Base-by-base conservation (phyloP, 345 rosid species). In the Pistacia atlantica region DNA sequence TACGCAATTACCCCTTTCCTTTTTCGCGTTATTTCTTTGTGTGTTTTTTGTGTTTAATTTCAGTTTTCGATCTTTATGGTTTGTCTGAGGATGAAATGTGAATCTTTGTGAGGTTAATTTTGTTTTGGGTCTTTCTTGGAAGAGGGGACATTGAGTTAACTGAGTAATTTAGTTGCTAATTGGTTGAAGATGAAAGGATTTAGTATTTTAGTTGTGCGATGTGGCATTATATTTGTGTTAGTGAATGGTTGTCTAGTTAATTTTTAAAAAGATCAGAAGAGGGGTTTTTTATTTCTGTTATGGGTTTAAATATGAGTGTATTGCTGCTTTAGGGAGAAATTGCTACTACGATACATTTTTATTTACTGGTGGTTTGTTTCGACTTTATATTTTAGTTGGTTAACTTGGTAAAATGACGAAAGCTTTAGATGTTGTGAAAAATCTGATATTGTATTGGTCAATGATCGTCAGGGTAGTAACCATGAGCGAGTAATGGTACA, bases 1-100 rank as follows among this genome's bases (percentile, higher is more conserved):
- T 97, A 89, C 69, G 2, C 33, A 31, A 31, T 31, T 33, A 25
- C 45, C 8, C 65, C 16, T 59, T 58, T 65, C 45, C 45, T 35
- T 46, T 62, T 20, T 18, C 61, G 20, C 28, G 66, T 51, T 77
- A 25, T 63, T 61, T 18, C 65, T 73, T 76, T 42, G 33, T 38
- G 42, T 38, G 42, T 38, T 38, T 2, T 54, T 67, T 17, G 62
- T 38, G 63, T 38, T 75, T 75, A 67, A 61, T 81, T 72, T 63
- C 75, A 69, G 54, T 48, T 52, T 75, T 78, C 69, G 75, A 76
- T 79, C 49, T 25, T 54, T 63, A 75, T 72, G 18, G 33, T 74
- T 35, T 59, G 64, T 61, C 65, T 57, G 66, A 62, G 61, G 45
- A 18, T 49, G 6, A 31, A 72, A 16, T 17, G 54, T 61, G 48